Conservation (phyloP, 2,329 filamentous ascomycete species). For the Penicillium decumbens region DNA sequence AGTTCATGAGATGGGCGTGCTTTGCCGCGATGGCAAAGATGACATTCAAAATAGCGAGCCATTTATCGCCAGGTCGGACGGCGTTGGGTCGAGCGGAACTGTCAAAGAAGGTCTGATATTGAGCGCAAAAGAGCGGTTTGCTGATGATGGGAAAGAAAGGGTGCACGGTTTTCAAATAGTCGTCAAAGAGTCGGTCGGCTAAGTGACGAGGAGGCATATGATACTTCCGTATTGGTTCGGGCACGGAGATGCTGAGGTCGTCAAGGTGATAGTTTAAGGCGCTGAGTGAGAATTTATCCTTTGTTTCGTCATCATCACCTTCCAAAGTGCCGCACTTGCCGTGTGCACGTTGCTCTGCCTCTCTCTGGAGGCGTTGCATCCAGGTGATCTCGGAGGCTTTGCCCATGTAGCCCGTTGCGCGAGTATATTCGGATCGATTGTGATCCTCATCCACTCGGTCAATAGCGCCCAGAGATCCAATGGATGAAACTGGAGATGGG, state of each 20-base stretch:
- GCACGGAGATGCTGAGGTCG: conserved; percentile 40
- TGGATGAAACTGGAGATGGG: conserved; percentile 31
- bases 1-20: conserved; percentile 31
- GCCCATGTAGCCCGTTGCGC: conserved; percentile 43
- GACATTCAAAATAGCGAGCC: conserved; percentile 40
- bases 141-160: conserved; percentile 40
- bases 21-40: conserved; percentile 40
- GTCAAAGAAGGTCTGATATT: conserved; percentile 32
- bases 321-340: conserved; percentile 28
- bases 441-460: conserved; percentile 45
- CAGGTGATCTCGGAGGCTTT: conserved; percentile 46
- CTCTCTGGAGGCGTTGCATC: conserved; percentile 41
- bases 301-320: conserved; percentile 20
- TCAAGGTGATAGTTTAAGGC: conserved; percentile 42
- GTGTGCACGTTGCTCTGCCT: conserved; percentile 34
- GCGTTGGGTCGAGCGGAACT: conserved; percentile 9
- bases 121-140: conserved; percentile 33
- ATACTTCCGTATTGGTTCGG: conserved; percentile 41
- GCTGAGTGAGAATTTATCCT: conserved; percentile 30
- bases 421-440: conserved; percentile 34
- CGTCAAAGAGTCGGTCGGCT: conserved; percentile 36
- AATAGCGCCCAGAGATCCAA: conserved; percentile 43
- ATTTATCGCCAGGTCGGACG: conserved; percentile 31
- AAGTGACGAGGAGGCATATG: conserved; percentile 36
- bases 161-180: conserved; percentile 37